A percentile compares a stretch with the other conserved stretches of the same genome.
These are phyloP conservation scores for Penicillium canescens DNA, from an alignment of 495 filamentous ascomycete genomes.

Conservation along the genomic window DNA sequence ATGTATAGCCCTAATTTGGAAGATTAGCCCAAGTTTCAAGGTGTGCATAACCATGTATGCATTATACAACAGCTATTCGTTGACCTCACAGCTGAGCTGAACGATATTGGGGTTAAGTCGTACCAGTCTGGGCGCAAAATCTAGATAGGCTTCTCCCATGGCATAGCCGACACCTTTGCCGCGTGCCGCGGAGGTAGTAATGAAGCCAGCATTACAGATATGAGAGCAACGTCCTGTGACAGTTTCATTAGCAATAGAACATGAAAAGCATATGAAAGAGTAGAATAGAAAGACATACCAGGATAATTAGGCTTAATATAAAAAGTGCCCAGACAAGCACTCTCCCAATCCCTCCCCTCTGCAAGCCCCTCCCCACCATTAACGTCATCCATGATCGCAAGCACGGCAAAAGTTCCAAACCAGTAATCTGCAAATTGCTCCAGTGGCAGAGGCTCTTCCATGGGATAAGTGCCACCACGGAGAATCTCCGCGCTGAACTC, in stretches of 20 bases:
- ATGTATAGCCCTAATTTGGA: constrained; percentile 72
- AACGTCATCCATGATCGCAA: constrained; percentile 75
- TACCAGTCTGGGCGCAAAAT: constrained; percentile 87
- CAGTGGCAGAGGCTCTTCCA: constrained; percentile 71
- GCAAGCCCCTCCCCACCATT: constrained; percentile 20
- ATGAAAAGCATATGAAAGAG: constrained; percentile 30
- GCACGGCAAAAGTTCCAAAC: constrained; percentile 90
- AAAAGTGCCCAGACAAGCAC: constrained; percentile 86
- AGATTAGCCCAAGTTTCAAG: constrained; percentile 1
- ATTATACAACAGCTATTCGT: background rate
- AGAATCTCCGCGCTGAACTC: constrained; percentile 90
- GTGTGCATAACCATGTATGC: background rate
- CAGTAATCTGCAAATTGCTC: constrained; percentile 82
- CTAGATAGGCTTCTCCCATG: constrained; percentile 90
- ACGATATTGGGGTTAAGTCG: constrained; percentile 3
- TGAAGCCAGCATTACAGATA: constrained; percentile 91
- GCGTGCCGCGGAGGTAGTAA: constrained; percentile 82
- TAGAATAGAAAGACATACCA: constrained; percentile 54
- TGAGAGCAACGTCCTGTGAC: constrained; percentile 56
- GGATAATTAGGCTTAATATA: constrained; percentile 99
- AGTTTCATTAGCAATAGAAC: constrained; percentile 5
- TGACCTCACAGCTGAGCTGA: too few species aligned
- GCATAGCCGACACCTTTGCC: constrained; percentile 83
- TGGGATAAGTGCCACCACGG: constrained; percentile 90
- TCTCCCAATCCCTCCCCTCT: constrained; percentile 72